Base-by-base conservation (phyloP, 2,329 filamentous ascomycete genomes). In the Pseudocercospora fijiensis region DNA sequence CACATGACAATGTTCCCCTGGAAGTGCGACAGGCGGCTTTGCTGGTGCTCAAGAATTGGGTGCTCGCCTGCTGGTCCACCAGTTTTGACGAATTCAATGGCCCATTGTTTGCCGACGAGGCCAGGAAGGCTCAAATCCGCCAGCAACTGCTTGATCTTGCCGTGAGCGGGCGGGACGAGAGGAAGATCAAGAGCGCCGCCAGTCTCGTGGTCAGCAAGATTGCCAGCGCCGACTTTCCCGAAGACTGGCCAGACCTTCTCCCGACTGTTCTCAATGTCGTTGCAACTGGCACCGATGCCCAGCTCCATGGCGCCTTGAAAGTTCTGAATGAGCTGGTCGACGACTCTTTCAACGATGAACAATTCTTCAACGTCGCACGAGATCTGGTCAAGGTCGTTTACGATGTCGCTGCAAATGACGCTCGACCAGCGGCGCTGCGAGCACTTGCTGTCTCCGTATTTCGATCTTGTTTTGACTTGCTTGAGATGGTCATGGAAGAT, bases 401-500 rank as follows among this genome's bases (percentile, higher is more conserved):
- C 76, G 85, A 91, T 71, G 89, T 96, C 41, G 92, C 93, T 13
- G 83, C 90, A 62, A 90, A 90, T 75, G 86, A 90, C 64, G 84
- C 83, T 65, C 87, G 91, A 71, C 92, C 91, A 74, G 84, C 90
- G 9, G 74, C 71, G 7, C 82, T 96, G 63, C 86, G 95, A 65
- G 92, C 92, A 28, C 82, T 98, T 70, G 91, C 95, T 43, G 89
- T 98, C 47, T 91, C 90, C 45, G 91, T 97, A 63, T 96, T 98
- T 82, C 86, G 92, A 62, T 88, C 88, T 56, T 96, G 92, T 78
- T 96, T 99, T 76, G 92, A 98, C 75, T 91, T 95, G 62, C 86
- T 99, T 80, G 92, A 98, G 78, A 96, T 97, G 86, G 90, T 98
- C 69, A 90, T 96, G 82, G 93, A 96, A 70, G 91, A 96, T 70